phyloP scores from a whole-genome alignment of 2,329 filamentous ascomycete species.

The Cordyceps cateniannulata region DNA sequence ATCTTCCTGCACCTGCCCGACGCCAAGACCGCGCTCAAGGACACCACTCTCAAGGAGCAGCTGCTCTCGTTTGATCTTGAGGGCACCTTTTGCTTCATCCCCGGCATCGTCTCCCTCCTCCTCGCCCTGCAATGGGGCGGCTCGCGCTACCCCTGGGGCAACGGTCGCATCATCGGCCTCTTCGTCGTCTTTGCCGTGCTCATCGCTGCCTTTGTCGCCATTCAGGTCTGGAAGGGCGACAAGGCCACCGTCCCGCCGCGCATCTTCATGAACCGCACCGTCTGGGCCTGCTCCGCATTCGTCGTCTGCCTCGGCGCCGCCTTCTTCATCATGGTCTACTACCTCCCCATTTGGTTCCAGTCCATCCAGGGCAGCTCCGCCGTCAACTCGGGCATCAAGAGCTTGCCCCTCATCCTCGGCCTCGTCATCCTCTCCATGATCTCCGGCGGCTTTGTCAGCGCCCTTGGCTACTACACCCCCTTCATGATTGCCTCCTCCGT shows the following conservation, averaged over 20 bases:
- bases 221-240: slow-evolving; percentile 27
- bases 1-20: slow-evolving; percentile 18
- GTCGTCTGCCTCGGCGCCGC: slow-evolving; percentile 20
- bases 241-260: slow-evolving; percentile 35
- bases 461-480: slow-evolving; percentile 17
- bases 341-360: slow-evolving; percentile 42
- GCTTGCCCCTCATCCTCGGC: slow-evolving; percentile 14
- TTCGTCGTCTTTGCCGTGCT: slow-evolving; percentile 29
- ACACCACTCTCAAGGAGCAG: slow-evolving; percentile 29
- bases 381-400: slow-evolving; percentile 15
- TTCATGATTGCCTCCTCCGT: slow-evolving; percentile 26
- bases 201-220: slow-evolving; percentile 13
- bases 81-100: slow-evolving; percentile 31
- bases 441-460: background rate
- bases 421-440: slow-evolving; percentile 16
- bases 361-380: slow-evolving; percentile 26
- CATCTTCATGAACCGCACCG: slow-evolving; percentile 35
- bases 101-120: slow-evolving; percentile 32
- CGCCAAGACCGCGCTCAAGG: slow-evolving; percentile 5
- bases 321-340: slow-evolving; percentile 28
- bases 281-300: slow-evolving; percentile 29
- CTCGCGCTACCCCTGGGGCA: slow-evolving; percentile 20
- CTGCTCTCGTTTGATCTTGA: slow-evolving; percentile 29
- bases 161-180: slow-evolving; percentile 36
- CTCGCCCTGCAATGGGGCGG: slow-evolving; percentile 41